A percentile compares a stretch with the other conserved stretches of the same genome.
These are phyloP conservation scores for Puccinia coronata DNA, from an alignment of 1,284 basidiomycete genomes.

Conservation along the genomic window DNA sequence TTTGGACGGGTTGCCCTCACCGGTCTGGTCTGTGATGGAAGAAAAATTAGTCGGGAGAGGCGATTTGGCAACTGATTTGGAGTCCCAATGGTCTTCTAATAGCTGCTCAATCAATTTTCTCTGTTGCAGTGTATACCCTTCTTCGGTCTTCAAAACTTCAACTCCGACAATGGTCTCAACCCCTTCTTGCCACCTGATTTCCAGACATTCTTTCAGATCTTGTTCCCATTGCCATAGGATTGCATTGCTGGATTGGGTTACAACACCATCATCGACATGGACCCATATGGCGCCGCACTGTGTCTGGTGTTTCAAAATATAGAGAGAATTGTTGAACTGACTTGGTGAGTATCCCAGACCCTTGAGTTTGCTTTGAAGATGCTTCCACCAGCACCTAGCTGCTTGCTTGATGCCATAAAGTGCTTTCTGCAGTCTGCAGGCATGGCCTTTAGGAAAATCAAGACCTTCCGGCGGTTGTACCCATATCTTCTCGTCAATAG, in stretches of 20 bases:
- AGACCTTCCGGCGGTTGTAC: not conserved
- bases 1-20: not conserved
- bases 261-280: conserved; percentile 28
- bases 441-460: too few species aligned
- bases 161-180: conserved; percentile 16
- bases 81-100: conserved; percentile 1
- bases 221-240: not conserved
- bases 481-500: conserved; percentile 34
- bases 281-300: not conserved
- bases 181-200: conserved; percentile 15
- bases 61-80: not conserved
- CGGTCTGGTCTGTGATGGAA: not conserved
- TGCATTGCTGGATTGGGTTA: not conserved
- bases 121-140: not conserved
- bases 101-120: not conserved
- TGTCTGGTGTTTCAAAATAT: not conserved
- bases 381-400: conserved; percentile 20
- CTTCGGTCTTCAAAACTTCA: not conserved
- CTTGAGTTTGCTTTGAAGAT: not conserved
- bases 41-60: not conserved
- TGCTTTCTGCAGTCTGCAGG: conserved; percentile 7
- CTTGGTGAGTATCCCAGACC: not conserved
- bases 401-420: conserved; percentile 18
- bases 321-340: not conserved
- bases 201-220: not conserved